Evolutionary conservation across 805 yeast genomes (phyloP), one percentile per base, ranked within the genome.

Genomic region (Yamadazyma olivae): DNA sequence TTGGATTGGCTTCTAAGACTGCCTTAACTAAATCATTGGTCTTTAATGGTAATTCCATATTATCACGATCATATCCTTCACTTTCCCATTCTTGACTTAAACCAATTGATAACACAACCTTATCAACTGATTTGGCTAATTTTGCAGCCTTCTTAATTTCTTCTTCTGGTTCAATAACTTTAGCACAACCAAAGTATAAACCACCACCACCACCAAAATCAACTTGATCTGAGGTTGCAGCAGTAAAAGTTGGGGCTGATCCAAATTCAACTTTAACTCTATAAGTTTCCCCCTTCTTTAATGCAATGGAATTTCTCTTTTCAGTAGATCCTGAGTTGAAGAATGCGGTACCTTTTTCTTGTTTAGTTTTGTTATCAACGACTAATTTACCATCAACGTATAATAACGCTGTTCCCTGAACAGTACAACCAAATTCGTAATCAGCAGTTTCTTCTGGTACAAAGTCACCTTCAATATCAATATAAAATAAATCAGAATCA

Each of bases 301-400:
- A 56, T 0, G 45, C 24, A 22, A 67, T 51, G 3, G 48, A 32
- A 5, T 67, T 70, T 6, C 51, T 59, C 48, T 75, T 81, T 23
- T 64, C 54, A 16, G 82, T 66, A 27, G 82, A 82, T 39, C 63
- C 53, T 12, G 71, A 66, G 36, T 58, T 51, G 50, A 75, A 75
- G 59, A 77, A 78, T 3, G 71, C 54, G 14, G 55, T 50, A 12
- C 83, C 84, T 17, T 46, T 52, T 5, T 43, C 56, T 59, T 79
- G 84, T 19, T 65, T 51, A 28, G 77, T 71, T 46, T 65, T 69
- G 57, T 79, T 77, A 51, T 79, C 83, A 29, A 77, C 71, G 27
- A 80, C 60, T 41, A 76, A 57, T 47, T 70, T 47, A 40, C 56
- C 81, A 46, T 80, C 67, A 32, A 79, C 55, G 45, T 63, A 80